Percentiles rank a stretch among this genome's conserved stretches.
Evolutionary conservation across 1,284 basidiomycete genomes (phyloP).

Genomic region (Naganishia liquefaciens): DNA sequence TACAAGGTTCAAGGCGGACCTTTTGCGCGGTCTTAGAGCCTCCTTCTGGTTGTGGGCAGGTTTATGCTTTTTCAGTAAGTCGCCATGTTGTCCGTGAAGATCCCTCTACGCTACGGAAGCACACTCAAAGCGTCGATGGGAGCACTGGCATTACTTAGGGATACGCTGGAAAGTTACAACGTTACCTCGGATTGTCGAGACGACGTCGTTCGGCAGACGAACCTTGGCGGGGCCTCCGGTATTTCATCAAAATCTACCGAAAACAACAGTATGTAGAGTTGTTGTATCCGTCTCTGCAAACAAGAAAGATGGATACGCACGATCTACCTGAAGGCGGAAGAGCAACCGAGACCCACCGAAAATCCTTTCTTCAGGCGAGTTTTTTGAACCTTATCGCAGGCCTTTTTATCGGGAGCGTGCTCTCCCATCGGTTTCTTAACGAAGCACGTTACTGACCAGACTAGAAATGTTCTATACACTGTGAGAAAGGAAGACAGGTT

Average conservation of each 20-base stretch:
- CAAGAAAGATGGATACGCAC: no score
- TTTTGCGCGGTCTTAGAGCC: slow-evolving; percentile 1
- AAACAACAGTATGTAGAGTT: no score
- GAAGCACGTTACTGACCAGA: neutral
- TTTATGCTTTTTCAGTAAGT: slow-evolving; percentile 17
- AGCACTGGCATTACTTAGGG: no score
- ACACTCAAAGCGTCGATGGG: neutral
- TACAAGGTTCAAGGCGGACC: neutral
- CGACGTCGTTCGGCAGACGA: no score
- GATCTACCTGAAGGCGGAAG: no score
- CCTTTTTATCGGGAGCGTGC: neutral
- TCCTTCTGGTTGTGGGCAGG: slow-evolving; percentile 20
- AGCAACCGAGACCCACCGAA: no score
- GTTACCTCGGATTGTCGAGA: no score
- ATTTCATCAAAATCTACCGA: no score
- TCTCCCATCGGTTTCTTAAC: neutral
- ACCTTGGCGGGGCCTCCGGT: no score
- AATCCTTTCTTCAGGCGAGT: neutral
- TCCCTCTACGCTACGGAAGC: neutral
- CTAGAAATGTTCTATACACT: slow-evolving; percentile 1
- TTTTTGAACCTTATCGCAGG: slow-evolving; percentile 2
- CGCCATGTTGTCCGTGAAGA: neutral
- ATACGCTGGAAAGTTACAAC: no score
- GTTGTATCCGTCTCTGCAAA: no score
- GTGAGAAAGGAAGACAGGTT: neutral